Evolutionary conservation across 768 basidiomycete species (phyloP).

Genomic region (Amanita thiersii): DNA sequence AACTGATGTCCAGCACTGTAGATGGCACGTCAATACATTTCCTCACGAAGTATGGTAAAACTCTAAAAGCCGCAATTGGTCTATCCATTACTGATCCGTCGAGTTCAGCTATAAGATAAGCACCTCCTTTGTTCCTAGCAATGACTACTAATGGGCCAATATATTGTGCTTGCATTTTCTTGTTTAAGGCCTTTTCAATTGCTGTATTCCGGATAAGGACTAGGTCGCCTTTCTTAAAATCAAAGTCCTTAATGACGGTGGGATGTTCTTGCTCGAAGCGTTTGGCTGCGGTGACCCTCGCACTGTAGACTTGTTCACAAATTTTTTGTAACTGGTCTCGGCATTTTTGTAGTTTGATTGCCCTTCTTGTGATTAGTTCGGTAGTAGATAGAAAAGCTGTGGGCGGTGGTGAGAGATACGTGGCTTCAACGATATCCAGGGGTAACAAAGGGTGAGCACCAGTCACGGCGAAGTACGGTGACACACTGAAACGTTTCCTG

Average conservation of each 20-base stretch:
- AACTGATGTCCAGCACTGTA: not conserved
- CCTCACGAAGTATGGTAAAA: conserved; percentile 17
- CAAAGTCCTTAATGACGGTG: conserved; percentile 15
- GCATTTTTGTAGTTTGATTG: conserved; percentile 17
- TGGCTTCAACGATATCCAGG: conserved; percentile 23
- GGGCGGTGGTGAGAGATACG: conserved; percentile 18
- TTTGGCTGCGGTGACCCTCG: conserved; percentile 9
- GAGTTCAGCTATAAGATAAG: conserved; percentile 19
- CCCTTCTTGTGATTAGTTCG: conserved; percentile 16
- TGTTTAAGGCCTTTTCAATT: conserved; percentile 19
- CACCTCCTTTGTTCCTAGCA: conserved; percentile 16
- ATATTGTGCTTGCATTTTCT: conserved; percentile 22
- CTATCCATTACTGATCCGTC: conserved; percentile 7
- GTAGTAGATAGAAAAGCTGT: conserved; percentile 14
- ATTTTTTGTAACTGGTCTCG: conserved; percentile 5
- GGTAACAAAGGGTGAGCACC: conserved; percentile 25
- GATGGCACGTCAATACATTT: conserved; percentile 3
- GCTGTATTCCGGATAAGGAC: conserved; percentile 25
- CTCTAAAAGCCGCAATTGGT: conserved; percentile 15
- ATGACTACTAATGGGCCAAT: conserved; percentile 26
- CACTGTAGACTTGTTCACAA: conserved; percentile 8
- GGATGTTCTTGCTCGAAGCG: conserved; percentile 15
- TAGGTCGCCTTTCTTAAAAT: conserved; percentile 23
- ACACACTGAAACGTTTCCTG: conserved; percentile 19
- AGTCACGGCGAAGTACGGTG: conserved; percentile 22